These are phyloP conservation scores for Talaromyces sp. DNA, from an alignment of 2,329 filamentous ascomycete species.

Conservation along the genomic window DNA sequence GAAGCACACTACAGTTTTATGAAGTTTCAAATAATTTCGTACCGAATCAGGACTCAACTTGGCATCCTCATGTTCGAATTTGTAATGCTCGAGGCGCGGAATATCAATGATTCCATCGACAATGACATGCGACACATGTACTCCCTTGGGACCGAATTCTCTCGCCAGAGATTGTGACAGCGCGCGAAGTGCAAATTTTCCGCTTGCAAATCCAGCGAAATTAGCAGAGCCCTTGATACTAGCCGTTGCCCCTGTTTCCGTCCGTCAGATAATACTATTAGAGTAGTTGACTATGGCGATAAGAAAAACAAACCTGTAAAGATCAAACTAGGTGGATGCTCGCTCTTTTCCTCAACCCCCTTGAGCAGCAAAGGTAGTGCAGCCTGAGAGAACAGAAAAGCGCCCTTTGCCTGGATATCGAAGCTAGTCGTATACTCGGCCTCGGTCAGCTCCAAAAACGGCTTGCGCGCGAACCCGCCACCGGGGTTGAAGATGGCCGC, in stretches of 20 bases:
- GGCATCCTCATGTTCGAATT: slow-evolving; percentile 52
- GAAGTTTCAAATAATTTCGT: slow-evolving; percentile 28
- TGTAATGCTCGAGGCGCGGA: slow-evolving; percentile 59
- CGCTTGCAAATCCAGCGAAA: slow-evolving; percentile 66
- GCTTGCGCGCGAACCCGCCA: slow-evolving; percentile 53
- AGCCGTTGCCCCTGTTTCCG: slow-evolving; percentile 63
- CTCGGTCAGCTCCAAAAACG: slow-evolving; percentile 55
- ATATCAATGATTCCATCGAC: slow-evolving; percentile 84
- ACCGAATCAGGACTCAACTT: slow-evolving; percentile 73
- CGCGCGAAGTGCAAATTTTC: slow-evolving; percentile 73
- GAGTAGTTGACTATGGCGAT: background rate
- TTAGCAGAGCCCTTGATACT: slow-evolving; percentile 65
- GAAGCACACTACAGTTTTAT: slow-evolving; percentile 3
- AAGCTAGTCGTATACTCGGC: slow-evolving; percentile 50
- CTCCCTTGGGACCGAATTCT: slow-evolving; percentile 77
- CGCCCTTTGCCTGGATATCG: slow-evolving; percentile 51
- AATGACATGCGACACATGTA: slow-evolving; percentile 77
- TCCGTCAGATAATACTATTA: background rate
- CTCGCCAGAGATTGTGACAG: slow-evolving; percentile 69
- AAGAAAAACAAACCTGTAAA: slow-evolving; percentile 50
- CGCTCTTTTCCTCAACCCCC: slow-evolving; percentile 37
- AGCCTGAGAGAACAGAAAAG: slow-evolving; percentile 69
- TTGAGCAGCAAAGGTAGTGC: slow-evolving; percentile 65
- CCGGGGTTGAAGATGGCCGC: slow-evolving; percentile 58
- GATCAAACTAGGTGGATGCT: slow-evolving; percentile 70